phyloP scores from a whole-genome alignment of 1,284 basidiomycete species.

The Trametes polyzona region DNA sequence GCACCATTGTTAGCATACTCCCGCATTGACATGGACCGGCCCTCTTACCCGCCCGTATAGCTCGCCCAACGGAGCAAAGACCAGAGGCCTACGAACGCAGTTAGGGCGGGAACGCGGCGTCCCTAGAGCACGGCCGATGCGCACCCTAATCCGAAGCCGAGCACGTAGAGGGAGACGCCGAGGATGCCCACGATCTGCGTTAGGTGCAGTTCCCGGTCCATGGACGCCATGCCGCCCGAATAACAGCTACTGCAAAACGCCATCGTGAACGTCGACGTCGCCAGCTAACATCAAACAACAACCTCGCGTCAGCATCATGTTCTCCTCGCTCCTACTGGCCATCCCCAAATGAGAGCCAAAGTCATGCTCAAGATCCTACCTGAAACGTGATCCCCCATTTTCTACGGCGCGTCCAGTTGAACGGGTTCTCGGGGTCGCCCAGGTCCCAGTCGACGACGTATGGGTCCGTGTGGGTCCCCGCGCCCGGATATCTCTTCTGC shows the following conservation, averaged over 20 bases:
- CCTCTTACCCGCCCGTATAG: conserved; percentile 51
- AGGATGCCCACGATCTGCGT: conserved; percentile 59
- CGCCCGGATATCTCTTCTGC: conserved; percentile 38
- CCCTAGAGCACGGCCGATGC: too few species aligned
- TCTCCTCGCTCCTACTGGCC: too few species aligned
- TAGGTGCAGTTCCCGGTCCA: conserved; percentile 51
- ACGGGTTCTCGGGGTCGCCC: conserved; percentile 63
- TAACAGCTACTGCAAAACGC: conserved; percentile 67
- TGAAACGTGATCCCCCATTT: conserved; percentile 62
- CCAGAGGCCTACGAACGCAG: conserved; percentile 44
- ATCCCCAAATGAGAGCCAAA: too few species aligned
- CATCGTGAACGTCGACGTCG: conserved; percentile 54
- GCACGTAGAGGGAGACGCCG: conserved; percentile 64
- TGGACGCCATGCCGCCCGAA: conserved; percentile 55
- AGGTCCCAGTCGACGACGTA: conserved; percentile 61
- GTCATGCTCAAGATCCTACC: conserved; percentile 34
- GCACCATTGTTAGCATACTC: background rate
- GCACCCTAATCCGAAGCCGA: conserved; percentile 47
- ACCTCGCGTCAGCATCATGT: background rate
- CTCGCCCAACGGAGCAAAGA: conserved; percentile 50
- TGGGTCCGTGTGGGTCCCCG: conserved; percentile 53
- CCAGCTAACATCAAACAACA: conserved; percentile 40
- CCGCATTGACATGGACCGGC: too few species aligned
- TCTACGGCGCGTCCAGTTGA: conserved; percentile 56
- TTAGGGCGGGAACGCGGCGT: too few species aligned